Conservation (phyloP, 495 filamentous ascomycete genomes). For the Talaromyces trachyspermus region DNA sequence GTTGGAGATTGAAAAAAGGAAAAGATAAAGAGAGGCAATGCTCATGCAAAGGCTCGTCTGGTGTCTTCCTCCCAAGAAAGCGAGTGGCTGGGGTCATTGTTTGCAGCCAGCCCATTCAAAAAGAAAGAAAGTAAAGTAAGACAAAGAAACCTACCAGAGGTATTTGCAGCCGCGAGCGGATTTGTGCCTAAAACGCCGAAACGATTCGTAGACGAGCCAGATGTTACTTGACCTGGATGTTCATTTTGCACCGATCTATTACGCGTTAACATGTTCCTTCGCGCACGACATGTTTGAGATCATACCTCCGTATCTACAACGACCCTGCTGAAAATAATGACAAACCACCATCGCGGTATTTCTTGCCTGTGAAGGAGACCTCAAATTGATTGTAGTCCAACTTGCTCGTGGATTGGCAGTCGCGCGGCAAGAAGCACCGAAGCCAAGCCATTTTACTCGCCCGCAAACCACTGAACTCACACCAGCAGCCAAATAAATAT, state of each 20-base stretch:
- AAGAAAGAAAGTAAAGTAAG: neutral
- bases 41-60: too few relatives aligned
- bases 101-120: too few relatives aligned
- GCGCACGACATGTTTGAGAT: neutral
- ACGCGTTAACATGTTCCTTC: neutral
- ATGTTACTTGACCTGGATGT: conserved; percentile 36
- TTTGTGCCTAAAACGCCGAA: conserved; percentile 31
- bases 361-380: neutral
- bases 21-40: too few relatives aligned
- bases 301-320: conserved; percentile 62
- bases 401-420: too few relatives aligned
- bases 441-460: too few relatives aligned
- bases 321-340: conserved; percentile 62
- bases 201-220: conserved; percentile 29
- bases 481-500: too few relatives aligned
- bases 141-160: conserved; percentile 25
- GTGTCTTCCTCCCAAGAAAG: too few relatives aligned
- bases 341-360: conserved; percentile 51
- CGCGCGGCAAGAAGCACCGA: too few relatives aligned
- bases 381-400: too few relatives aligned
- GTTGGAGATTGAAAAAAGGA: neutral
- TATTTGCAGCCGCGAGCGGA: conserved; percentile 24
- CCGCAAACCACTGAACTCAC: too few relatives aligned
- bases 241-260: conserved; percentile 50
- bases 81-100: too few relatives aligned